These are phyloP conservation scores for Solanum rostratum DNA, from an alignment of 257 asterid genomes.

Conservation along the genomic window DNA sequence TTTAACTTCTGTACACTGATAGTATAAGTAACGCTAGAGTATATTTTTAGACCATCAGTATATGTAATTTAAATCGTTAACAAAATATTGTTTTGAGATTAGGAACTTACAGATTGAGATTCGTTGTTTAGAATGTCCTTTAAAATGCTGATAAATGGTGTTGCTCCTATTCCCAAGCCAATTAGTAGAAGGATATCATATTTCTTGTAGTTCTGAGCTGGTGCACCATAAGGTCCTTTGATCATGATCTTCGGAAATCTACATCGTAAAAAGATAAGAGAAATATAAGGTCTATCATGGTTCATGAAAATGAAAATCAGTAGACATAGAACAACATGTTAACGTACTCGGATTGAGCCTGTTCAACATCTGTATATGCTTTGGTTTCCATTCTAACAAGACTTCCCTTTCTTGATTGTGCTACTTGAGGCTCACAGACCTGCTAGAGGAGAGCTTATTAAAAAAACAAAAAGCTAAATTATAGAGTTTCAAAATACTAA, in stretches of 20 bases:
- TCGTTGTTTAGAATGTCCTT: conserved; percentile 60
- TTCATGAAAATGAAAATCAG: background rate
- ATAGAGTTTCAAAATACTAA: background rate
- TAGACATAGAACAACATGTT: background rate
- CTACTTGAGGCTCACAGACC: conserved; percentile 54
- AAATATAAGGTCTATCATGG: background rate
- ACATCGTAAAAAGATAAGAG: background rate
- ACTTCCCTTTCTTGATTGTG: conserved; percentile 37
- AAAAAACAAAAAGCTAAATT: background rate
- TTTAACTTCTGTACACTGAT: background rate
- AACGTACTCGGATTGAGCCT: conserved; percentile 39
- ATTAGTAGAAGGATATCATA: conserved; percentile 67
- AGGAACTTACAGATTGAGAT: conserved; percentile 30
- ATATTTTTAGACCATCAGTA: background rate
- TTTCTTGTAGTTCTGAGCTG: conserved; percentile 84
- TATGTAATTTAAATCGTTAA: background rate
- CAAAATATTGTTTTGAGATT: background rate
- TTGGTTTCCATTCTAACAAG: conserved; percentile 64
- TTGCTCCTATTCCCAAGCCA: conserved; percentile 95
- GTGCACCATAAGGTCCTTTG: conserved; percentile 93
- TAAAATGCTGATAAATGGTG: conserved; percentile 79
- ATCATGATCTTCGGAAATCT: conserved; percentile 61
- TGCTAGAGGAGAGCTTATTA: conserved; percentile 9
- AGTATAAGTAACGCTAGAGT: background rate
- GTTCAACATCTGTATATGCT: conserved; percentile 28